Evolutionary conservation across 768 basidiomycete genomes (phyloP), one percentile per base, ranked within the genome.

Genomic region (Trametes cingulata): DNA sequence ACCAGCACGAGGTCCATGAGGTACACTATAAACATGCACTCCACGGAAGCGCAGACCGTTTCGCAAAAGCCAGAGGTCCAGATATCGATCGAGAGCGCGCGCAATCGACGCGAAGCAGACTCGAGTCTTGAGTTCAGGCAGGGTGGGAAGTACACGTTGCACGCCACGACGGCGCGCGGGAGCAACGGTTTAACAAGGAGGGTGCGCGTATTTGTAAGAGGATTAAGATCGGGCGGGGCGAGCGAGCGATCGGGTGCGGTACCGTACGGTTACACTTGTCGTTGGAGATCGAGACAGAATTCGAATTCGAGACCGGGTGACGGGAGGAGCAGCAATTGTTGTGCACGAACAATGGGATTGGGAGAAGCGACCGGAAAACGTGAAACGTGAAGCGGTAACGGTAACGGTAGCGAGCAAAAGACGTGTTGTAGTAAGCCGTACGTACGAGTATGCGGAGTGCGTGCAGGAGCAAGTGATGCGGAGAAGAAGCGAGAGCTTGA

Each of bases 141-240:
- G 29, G n/a, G n/a, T n/a, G n/a, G n/a, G n/a, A n/a, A n/a, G 29
- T 33, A 33, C 29, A 33, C 29, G 29, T 10, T 33, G 29, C 29
- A 10, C 10, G 6, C 10, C 29, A 10, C 29, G 29, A 10, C n/a
- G 10, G 4, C 12, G 24, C 40, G 13, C 20, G 17, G 27, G n/a
- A 22, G 22, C 36, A 39, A 15, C 39, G 36, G 10, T 4, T 6
- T 6, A 58, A 58, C 41, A 58, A 58, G 40, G 56, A 58, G 47
- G 7, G 49, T 59, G 59, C 46, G 57, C 46, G 57, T 60, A 60
- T 60, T 53, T 36, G 59, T 53, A 54, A 29, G 37, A 37, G 39
- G 24, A 54, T 54, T 60, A 54, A n/a, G 24, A 33, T 41, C 52
- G 59, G 35, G 35, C 14, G 25, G 12, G 20, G 41, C 19, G 49